Percentiles rank a stretch among this genome's conserved stretches.
Conservation (phyloP, 2,329 filamentous ascomycete species). For the Lachnellula hyalina region DNA sequence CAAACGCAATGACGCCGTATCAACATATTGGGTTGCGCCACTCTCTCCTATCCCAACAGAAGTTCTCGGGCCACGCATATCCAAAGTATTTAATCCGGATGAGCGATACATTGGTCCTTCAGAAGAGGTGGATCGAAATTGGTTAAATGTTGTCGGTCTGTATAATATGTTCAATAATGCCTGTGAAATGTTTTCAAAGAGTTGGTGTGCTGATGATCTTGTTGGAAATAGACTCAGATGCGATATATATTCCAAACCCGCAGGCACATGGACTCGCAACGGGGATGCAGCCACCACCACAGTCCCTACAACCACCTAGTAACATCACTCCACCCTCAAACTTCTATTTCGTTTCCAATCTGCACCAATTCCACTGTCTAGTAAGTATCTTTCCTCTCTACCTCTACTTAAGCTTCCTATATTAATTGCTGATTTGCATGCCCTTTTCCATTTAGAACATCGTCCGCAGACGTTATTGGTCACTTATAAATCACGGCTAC, state of each 20-base stretch:
- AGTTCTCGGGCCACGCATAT: background rate
- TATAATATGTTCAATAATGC: background rate
- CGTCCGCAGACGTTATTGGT: background rate
- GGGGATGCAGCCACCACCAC: background rate
- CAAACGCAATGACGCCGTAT: no score
- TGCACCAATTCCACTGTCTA: conserved; percentile 2
- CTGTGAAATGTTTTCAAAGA: background rate
- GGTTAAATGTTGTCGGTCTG: background rate
- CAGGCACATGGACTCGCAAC: background rate
- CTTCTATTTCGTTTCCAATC: background rate
- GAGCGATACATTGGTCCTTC: background rate
- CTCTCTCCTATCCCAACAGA: background rate
- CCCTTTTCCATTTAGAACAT: background rate
- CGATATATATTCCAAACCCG: background rate
- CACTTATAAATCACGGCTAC: background rate
- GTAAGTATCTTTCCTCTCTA: background rate
- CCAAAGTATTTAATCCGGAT: background rate
- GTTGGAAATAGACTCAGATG: background rate
- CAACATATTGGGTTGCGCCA: no score
- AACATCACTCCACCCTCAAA: background rate
- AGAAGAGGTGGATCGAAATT: no score
- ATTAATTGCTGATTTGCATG: background rate
- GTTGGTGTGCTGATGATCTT: background rate
- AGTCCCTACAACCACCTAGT: background rate
- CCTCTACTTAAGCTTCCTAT: background rate